Evolutionary conservation across 495 filamentous ascomycete genomes (phyloP).

Genomic region (Hypoxylon lenormandii): DNA sequence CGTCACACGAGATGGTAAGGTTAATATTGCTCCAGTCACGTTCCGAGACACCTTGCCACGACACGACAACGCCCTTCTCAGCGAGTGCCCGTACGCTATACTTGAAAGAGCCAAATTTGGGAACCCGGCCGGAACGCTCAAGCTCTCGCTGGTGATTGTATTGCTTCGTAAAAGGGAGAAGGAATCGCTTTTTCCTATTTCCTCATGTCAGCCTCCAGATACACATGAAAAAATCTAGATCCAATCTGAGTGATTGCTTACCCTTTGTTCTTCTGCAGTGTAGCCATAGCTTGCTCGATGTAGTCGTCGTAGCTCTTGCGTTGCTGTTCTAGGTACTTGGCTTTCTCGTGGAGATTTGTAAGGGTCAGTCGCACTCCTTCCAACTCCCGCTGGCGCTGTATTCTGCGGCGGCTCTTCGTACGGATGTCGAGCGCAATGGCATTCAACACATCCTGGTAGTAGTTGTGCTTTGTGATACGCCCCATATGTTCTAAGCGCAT

Average conservation of each 20-base stretch:
- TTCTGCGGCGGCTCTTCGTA: conserved; percentile 90
- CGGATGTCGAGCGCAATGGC: conserved; percentile 96
- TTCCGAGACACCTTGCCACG: conserved; percentile 85
- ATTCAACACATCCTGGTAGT: conserved; percentile 96
- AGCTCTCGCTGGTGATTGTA: conserved; percentile 98
- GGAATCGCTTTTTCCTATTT: conserved; percentile 82
- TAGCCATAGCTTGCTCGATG: conserved; percentile 98
- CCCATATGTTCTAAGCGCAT: conserved; percentile 84
- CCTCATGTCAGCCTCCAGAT: conserved; percentile 15
- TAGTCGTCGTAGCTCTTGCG: conserved; percentile 98
- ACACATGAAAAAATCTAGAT: neutral
- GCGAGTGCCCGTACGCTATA: conserved; percentile 88
- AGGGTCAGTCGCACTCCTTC: conserved; percentile 89
- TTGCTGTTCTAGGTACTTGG: conserved; percentile 90
- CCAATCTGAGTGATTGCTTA: conserved; percentile 49
- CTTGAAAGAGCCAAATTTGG: conserved; percentile 97
- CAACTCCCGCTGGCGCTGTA: conserved; percentile 89
- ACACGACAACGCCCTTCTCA: conserved; percentile 92
- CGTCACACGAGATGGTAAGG: conserved; percentile 91
- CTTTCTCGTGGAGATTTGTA: conserved; percentile 87
- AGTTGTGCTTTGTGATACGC: conserved; percentile 88
- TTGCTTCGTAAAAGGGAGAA: conserved; percentile 97
- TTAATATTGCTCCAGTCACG: conserved; percentile 92
- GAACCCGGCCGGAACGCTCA: conserved; percentile 86
- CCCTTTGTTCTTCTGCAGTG: conserved; percentile 97